Conservation (phyloP, 2,329 filamentous ascomycete species). For the Nigrospora oryzae region DNA sequence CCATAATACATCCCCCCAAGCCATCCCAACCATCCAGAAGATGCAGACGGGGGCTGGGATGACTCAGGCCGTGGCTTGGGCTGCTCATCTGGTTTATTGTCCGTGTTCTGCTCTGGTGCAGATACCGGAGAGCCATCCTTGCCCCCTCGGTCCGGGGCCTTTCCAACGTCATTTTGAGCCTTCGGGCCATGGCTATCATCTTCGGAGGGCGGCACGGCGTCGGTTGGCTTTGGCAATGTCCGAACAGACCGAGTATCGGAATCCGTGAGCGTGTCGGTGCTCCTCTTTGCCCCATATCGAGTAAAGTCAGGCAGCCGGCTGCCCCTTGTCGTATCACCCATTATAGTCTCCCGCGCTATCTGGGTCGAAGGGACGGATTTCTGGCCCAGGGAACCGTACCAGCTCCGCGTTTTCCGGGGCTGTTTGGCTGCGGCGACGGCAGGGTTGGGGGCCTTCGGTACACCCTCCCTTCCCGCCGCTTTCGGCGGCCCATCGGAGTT, state of each 20-base stretch:
- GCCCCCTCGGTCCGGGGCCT: not conserved
- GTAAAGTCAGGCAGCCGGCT: conserved; percentile 38
- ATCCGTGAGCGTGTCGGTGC: conserved; percentile 19
- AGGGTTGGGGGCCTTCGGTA: too few species aligned
- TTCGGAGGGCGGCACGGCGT: conserved; percentile 4
- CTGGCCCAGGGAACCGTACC: conserved; percentile 56
- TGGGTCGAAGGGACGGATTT: conserved; percentile 46
- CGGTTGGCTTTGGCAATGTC: conserved; percentile 15
- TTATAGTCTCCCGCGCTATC: conserved; percentile 51
- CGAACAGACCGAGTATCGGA: conserved; percentile 19
- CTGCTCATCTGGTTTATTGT: too few species aligned
- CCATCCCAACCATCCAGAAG: conserved; percentile 1
- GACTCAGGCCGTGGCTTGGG: not conserved
- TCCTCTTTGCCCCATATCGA: conserved; percentile 38
- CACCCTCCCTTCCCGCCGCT: too few species aligned
- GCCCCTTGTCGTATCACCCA: conserved; percentile 44
- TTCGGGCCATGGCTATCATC: not conserved
- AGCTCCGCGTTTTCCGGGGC: conserved; percentile 46
- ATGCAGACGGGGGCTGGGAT: conserved; percentile 5
- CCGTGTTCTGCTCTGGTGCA: too few species aligned
- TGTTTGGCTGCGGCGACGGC: conserved; percentile 12
- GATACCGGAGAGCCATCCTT: not conserved
- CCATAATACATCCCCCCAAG: not conserved
- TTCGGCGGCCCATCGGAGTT: too few species aligned
- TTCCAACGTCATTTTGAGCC: not conserved